Evolutionary conservation across 176 grass and related monocot species (phyloP).

Genomic region (Eleusine indica): DNA sequence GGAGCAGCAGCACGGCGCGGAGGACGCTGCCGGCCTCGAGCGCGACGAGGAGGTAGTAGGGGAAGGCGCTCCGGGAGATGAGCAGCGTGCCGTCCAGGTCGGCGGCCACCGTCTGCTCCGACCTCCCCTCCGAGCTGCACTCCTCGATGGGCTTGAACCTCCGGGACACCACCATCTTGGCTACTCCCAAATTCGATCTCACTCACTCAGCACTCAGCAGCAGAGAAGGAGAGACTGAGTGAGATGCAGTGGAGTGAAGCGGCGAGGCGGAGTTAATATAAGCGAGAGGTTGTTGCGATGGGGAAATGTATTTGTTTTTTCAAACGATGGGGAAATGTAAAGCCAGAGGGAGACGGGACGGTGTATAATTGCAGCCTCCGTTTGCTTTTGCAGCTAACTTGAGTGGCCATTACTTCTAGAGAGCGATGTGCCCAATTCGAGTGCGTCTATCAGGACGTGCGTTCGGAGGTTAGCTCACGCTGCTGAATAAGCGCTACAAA

Average conservation of each 20-base stretch:
- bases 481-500: neutral
- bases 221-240: constrained; percentile 15
- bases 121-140: constrained; percentile 72
- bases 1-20: constrained; percentile 67
- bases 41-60: constrained; percentile 91
- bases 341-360: constrained; percentile 4
- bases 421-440: constrained; percentile 25
- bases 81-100: constrained; percentile 97
- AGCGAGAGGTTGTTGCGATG: constrained; percentile 36
- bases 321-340: neutral
- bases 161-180: constrained; percentile 40
- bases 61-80: constrained; percentile 79
- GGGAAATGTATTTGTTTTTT: neutral
- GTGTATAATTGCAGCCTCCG: constrained; percentile 60
- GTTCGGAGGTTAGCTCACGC: neutral
- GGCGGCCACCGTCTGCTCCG: constrained; percentile 73
- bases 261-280: constrained; percentile 42
- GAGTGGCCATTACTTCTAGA: constrained; percentile 63
- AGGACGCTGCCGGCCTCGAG: constrained; percentile 92
- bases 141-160: constrained; percentile 76
- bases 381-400: constrained; percentile 60
- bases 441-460: neutral
- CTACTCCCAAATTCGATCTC: neutral
- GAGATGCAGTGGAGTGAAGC: constrained; percentile 33
- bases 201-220: neutral